A percentile compares a stretch with the other conserved stretches of the same genome.
phyloP scores from a whole-genome alignment of 2,329 filamentous ascomycete species.

The Venturia nashicola region DNA sequence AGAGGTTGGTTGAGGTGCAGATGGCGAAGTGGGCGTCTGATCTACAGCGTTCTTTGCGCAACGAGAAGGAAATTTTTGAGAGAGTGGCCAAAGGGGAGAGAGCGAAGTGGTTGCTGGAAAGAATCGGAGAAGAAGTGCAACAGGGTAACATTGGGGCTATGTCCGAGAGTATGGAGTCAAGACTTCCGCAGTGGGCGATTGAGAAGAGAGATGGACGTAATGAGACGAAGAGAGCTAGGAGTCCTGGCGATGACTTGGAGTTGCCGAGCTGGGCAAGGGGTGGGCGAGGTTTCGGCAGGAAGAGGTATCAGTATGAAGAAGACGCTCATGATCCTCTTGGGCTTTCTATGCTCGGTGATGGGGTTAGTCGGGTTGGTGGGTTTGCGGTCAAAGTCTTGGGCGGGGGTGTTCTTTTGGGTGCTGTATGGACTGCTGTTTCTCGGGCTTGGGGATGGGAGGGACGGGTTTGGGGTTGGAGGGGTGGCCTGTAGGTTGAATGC shows the following conservation, averaged over 20 bases:
- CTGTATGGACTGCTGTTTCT: conserved; percentile 43
- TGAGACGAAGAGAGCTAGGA: conserved; percentile 13
- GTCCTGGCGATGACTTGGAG: conserved; percentile 17
- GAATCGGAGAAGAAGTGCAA: conserved; percentile 26
- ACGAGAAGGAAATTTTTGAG: conserved; percentile 60
- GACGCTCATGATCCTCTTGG: conserved; percentile 61
- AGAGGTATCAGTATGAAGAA: conserved; percentile 28
- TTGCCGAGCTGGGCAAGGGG: conserved; percentile 20
- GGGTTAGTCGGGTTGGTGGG: conserved; percentile 52
- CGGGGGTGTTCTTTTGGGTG: conserved; percentile 61
- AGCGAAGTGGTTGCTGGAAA: conserved; percentile 57
- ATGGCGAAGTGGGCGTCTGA: conserved; percentile 75
- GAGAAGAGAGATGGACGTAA: background rate
- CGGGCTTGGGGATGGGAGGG: conserved; percentile 23
- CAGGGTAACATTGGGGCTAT: conserved; percentile 1
- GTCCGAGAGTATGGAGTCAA: background rate
- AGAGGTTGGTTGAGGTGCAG: conserved; percentile 53
- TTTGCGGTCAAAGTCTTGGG: conserved; percentile 62
- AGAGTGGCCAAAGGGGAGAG: conserved; percentile 47
- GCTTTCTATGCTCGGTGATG: conserved; percentile 55
- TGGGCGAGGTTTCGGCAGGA: conserved; percentile 11
- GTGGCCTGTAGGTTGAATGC: background rate
- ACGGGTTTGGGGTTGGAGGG: background rate
- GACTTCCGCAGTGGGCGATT: background rate
- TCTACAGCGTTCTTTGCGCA: conserved; percentile 61